phyloP scores from a whole-genome alignment of 306 rosid species.

The Abrus precatorius region DNA sequence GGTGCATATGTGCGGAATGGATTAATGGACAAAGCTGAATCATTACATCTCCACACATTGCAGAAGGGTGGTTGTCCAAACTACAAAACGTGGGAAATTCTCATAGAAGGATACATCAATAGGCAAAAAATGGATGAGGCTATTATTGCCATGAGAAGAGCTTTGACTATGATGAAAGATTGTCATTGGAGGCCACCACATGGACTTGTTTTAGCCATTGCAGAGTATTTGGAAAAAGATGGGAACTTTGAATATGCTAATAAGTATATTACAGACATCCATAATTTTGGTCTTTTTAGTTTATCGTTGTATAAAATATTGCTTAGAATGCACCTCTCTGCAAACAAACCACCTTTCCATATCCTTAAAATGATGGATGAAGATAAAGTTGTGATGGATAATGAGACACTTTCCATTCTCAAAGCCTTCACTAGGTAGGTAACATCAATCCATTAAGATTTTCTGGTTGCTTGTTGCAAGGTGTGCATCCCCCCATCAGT shows the following conservation, averaged over 20 bases:
- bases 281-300: constrained; percentile 57
- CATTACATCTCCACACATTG: constrained; percentile 72
- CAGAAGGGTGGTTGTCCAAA: constrained; percentile 82
- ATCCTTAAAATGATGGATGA: constrained; percentile 68
- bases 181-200: constrained; percentile 76
- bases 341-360: constrained; percentile 55
- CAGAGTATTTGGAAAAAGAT: constrained; percentile 63
- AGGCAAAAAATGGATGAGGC: constrained; percentile 64
- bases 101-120: constrained; percentile 77
- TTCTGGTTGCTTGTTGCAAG: constrained; percentile 26
- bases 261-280: constrained; percentile 56
- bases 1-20: constrained; percentile 88
- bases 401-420: constrained; percentile 62
- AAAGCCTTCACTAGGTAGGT: constrained; percentile 44
- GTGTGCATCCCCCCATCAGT: neutral
- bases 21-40: constrained; percentile 74
- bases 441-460: constrained; percentile 17
- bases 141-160: constrained; percentile 66
- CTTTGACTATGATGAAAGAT: constrained; percentile 57
- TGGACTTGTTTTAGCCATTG: constrained; percentile 61
- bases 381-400: constrained; percentile 64
- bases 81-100: constrained; percentile 95
- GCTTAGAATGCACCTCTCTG: constrained; percentile 65
- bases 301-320: constrained; percentile 64
- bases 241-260: constrained; percentile 62